Percentiles rank a stretch among this genome's conserved stretches.
phyloP scores from a whole-genome alignment of 2,329 filamentous ascomycete species.

The Fusarium zealandicum region DNA sequence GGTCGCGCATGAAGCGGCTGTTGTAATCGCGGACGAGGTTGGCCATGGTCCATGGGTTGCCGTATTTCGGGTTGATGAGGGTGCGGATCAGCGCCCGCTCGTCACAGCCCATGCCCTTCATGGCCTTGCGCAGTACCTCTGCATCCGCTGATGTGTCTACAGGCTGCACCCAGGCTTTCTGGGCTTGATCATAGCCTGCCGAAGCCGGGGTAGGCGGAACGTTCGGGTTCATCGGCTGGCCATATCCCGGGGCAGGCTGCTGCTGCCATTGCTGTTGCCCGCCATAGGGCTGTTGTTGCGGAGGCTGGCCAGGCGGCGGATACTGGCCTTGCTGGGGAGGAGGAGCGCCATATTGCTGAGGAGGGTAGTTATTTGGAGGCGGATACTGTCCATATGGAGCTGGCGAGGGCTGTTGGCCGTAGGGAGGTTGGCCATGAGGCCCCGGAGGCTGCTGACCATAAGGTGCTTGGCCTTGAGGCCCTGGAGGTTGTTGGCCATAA shows the following conservation, averaged over 20 bases:
- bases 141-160: slow-evolving; percentile 44
- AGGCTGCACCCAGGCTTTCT: slow-evolving; percentile 36
- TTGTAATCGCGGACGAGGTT: slow-evolving; percentile 46
- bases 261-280: slow-evolving; percentile 38
- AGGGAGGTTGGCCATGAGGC: slow-evolving; percentile 24
- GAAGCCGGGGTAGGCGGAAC: slow-evolving; percentile 40
- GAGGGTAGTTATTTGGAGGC: slow-evolving; percentile 9
- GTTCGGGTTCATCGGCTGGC: slow-evolving; percentile 13
- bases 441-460: slow-evolving; percentile 28
- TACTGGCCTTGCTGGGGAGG: slow-evolving; percentile 18
- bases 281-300: slow-evolving; percentile 4
- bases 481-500: slow-evolving; percentile 12
- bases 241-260: slow-evolving; percentile 19
- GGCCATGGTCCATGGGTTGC: slow-evolving; percentile 44
- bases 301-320: slow-evolving; percentile 10
- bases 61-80: slow-evolving; percentile 43
- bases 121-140: slow-evolving; percentile 44
- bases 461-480: background rate
- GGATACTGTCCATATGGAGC: slow-evolving; percentile 23
- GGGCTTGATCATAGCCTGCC: slow-evolving; percentile 40
- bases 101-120: slow-evolving; percentile 48
- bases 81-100: slow-evolving; percentile 43
- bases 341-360: slow-evolving; percentile 24
- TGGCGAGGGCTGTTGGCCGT: slow-evolving; percentile 20
- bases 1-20: slow-evolving; percentile 44